phyloP scores from a whole-genome alignment of 495 filamentous ascomycete genomes.

The Pyrenula massariospora region DNA sequence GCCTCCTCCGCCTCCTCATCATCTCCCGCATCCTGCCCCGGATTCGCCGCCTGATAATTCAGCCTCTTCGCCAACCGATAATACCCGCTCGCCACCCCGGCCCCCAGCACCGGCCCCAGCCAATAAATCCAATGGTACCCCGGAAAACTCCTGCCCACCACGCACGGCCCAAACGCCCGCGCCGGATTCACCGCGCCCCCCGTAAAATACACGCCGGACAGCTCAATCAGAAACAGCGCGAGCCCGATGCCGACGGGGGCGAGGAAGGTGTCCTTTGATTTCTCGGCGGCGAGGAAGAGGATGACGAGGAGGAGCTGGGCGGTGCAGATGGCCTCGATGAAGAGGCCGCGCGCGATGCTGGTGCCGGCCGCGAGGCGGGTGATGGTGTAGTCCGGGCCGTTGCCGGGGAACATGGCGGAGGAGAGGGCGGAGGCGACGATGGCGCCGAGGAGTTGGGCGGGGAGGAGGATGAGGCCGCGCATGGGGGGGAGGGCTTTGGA shows the following conservation, averaged over 20 bases:
- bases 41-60: conserved; percentile 69
- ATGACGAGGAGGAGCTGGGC: conserved; percentile 28
- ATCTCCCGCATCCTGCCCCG: conserved; percentile 47
- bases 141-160: conserved; percentile 35
- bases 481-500: conserved; percentile 17
- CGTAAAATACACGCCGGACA: conserved; percentile 40
- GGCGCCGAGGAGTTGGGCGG: conserved; percentile 21
- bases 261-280: conserved; percentile 25
- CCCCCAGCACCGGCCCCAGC: conserved; percentile 56
- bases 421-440: conserved; percentile 24
- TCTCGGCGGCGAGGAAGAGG: conserved; percentile 26
- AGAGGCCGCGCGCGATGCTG: conserved; percentile 18
- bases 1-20: not conserved
- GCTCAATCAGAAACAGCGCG: conserved; percentile 38
- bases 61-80: conserved; percentile 55
- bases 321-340: conserved; percentile 28
- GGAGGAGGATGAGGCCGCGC: conserved; percentile 20
- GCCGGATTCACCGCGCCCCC: conserved; percentile 49
- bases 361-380: conserved; percentile 8
- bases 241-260: conserved; percentile 44
- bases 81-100: conserved; percentile 54
- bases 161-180: conserved; percentile 8
- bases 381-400: conserved; percentile 16
- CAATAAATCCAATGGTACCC: conserved; percentile 44
- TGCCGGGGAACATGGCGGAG: conserved; percentile 19